These are phyloP conservation scores for Alternaria hordeiaustralica DNA, from an alignment of 2,329 filamentous ascomycete genomes.

Conservation along the genomic window DNA sequence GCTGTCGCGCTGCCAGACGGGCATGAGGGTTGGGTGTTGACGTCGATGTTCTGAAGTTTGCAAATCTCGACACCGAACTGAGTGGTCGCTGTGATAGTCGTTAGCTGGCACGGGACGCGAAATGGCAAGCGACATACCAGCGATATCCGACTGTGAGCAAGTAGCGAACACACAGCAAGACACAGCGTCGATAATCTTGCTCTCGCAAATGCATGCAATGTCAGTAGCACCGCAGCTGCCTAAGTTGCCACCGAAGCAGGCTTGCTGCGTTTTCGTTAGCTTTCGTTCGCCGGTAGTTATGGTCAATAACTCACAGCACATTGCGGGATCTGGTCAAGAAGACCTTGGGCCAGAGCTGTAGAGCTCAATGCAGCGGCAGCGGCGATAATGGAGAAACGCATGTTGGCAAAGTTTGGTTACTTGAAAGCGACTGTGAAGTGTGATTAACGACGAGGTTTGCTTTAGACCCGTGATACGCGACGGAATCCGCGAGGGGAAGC, in stretches of 20 bases:
- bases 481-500: background rate
- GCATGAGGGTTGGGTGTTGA: background rate
- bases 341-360: slow-evolving; percentile 31
- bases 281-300: background rate
- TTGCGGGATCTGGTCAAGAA: slow-evolving; percentile 31
- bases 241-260: slow-evolving; percentile 48
- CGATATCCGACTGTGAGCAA: slow-evolving; percentile 47
- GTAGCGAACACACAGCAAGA: slow-evolving; percentile 52
- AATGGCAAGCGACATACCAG: slow-evolving; percentile 5
- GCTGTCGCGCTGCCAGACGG: background rate
- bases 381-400: slow-evolving; percentile 38
- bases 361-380: slow-evolving; percentile 33
- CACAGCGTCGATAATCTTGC: slow-evolving; percentile 47
- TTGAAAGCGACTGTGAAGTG: background rate
- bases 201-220: slow-evolving; percentile 54
- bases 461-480: background rate
- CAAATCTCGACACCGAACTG: background rate
- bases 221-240: slow-evolving; percentile 50
- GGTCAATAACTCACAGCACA: slow-evolving; percentile 31
- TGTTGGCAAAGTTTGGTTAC: slow-evolving; percentile 5
- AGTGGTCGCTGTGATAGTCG: background rate
- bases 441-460: background rate
- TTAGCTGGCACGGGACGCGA: background rate
- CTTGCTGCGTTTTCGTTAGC: slow-evolving; percentile 22
- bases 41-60: background rate